A percentile compares a stretch with the other conserved stretches of the same genome.
Evolutionary conservation across 495 filamentous ascomycete species (phyloP).

Genomic region (Aspergillus heteromorphus): DNA sequence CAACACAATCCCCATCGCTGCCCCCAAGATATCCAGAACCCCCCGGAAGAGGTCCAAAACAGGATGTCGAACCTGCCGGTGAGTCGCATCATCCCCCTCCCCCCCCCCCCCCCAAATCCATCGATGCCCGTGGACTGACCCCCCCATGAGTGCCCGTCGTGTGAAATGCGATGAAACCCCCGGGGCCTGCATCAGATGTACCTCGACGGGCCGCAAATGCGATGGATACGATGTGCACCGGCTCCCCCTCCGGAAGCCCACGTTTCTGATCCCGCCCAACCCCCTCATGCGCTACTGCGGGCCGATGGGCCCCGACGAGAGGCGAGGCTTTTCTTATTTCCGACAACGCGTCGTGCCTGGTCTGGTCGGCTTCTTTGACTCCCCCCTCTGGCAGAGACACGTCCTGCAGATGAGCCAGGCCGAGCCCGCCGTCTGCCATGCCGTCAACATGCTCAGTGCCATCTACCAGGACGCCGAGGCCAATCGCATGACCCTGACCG

Average conservation of each 20-base stretch:
- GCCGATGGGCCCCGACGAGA: slow-evolving; percentile 6
- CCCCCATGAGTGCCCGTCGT: neutral
- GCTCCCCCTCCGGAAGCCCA: neutral
- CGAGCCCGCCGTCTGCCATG: slow-evolving; percentile 18
- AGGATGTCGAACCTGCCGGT: neutral
- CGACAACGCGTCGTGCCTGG: neutral
- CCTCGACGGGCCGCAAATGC: neutral
- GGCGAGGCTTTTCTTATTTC: slow-evolving; percentile 9
- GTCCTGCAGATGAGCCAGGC: slow-evolving; percentile 2
- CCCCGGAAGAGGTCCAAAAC: neutral
- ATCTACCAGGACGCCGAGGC: slow-evolving; percentile 13
- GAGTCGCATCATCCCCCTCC: neutral
- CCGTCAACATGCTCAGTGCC: slow-evolving; percentile 14
- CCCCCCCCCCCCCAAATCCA: no score
- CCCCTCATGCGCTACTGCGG: neutral
- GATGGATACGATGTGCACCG: slow-evolving; percentile 2
- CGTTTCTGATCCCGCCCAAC: neutral
- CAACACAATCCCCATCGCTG: no score
- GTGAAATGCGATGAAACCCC: slow-evolving; percentile 3
- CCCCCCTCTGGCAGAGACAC: neutral
- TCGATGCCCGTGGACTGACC: neutral
- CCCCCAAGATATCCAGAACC: no score
- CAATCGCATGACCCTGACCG: slow-evolving; percentile 8
- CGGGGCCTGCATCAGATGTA: neutral
- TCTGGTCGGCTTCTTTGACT: slow-evolving; percentile 5